Evolutionary conservation across 2,329 filamentous ascomycete genomes (phyloP), one percentile per base, ranked within the genome.

Genomic region (Penicillium sp.): DNA sequence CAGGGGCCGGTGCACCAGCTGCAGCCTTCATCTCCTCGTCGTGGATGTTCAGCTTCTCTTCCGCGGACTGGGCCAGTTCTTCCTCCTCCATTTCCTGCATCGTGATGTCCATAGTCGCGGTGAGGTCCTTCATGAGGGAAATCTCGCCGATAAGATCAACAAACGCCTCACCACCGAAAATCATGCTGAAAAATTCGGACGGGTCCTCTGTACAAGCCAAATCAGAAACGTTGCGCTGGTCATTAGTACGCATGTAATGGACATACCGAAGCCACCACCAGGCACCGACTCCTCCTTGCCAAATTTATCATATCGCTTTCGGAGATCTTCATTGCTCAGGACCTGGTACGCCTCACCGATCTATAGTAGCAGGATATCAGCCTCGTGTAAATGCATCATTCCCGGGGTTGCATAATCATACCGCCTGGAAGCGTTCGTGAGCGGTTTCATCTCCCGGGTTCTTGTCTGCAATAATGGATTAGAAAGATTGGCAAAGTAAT

Each of bases 71-170:
- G 5, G 81, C 82, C 37, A 81, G 78, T 29, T 80, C 86, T 59
- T 88, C 85, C 64, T 89, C 88, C 67, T 91, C 90, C 73, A 86
- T 85, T 59, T 87, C 86, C 54, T 89, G 82, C 86, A 92, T 93
- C 20, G 91, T 92, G 64, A 99, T 97, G 69, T 99, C 94, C 93
- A 99, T 97, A 43, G 92, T 96, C 69, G 92, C 91, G 18, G 93
- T 97, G 53, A 99, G 82, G 70, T 99, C 94, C 79, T 97, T 97
- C 90, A 99, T 97, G 56, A 99, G 85, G 49, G 90, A 94, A 66
- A 99, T 96, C 81, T 99, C 94, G 64, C 94, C 94, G 70, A 99
- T 97, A 82, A 94, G 91, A 79, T 99, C 93, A 59, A 89, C 82
- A 70, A 99, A 99, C 13, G 93, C 92, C 67, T 97, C 93, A 58